Percentiles rank a stretch among this genome's conserved stretches.
Evolutionary conservation across 2,329 filamentous ascomycete species (phyloP).

Genomic region (Orbilia blumenaviensis): DNA sequence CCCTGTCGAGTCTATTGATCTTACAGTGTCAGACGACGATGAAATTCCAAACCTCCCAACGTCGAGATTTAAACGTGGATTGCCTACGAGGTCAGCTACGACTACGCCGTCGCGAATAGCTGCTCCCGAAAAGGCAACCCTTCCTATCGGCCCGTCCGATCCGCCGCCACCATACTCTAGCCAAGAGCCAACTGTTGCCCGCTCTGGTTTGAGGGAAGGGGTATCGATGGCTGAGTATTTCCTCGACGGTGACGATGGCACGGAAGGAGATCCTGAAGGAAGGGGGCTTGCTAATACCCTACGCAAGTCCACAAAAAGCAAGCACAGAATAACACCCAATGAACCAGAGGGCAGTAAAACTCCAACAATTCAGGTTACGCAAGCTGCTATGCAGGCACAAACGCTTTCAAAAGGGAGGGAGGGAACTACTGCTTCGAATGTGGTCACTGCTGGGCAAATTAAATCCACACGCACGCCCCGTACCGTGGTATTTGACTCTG

Average conservation of each 20-base stretch:
- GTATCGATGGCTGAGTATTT: too few species aligned
- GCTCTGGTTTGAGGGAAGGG: neutral
- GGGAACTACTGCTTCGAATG: neutral
- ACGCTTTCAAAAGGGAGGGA: neutral
- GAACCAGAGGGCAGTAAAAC: neutral
- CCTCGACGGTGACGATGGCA: neutral
- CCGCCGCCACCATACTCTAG: conserved; percentile 49
- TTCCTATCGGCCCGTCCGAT: conserved; percentile 37
- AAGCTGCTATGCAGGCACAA: neutral
- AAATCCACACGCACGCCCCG: conserved; percentile 5
- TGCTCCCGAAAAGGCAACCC: neutral
- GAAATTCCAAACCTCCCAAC: conserved; percentile 20
- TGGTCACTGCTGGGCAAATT: neutral
- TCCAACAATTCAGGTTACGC: neutral
- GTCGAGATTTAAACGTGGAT: conserved; percentile 10
- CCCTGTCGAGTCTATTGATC: conserved; percentile 47
- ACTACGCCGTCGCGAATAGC: conserved; percentile 21
- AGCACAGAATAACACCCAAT: neutral
- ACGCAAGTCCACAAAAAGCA: conserved; percentile 18
- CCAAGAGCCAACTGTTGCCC: conserved; percentile 11
- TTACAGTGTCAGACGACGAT: conserved; percentile 46
- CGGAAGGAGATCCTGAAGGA: conserved; percentile 19
- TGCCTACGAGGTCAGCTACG: conserved; percentile 18
- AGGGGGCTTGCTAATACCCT: neutral
- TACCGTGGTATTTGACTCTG: conserved; percentile 30